Evolutionary conservation across 495 filamentous ascomycete species (phyloP).

Genomic region (Paragyromitra xinjiangensis): DNA sequence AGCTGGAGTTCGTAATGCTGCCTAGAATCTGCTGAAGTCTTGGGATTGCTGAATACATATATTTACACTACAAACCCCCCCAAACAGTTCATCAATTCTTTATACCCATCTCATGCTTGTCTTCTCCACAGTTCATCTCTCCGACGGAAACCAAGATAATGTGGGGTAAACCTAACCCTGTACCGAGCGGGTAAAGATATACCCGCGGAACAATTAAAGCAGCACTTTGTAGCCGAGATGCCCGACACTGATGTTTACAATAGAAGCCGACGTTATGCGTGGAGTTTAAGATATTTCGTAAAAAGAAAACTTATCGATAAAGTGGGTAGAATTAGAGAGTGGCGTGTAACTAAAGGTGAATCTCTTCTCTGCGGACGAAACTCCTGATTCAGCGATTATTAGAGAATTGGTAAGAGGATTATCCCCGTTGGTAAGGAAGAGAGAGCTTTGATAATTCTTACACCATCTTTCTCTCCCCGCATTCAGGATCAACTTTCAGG

Average conservation of each 20-base stretch:
- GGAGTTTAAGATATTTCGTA: background rate
- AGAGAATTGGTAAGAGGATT: conserved; percentile 29
- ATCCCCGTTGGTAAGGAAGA: background rate
- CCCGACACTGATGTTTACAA: background rate
- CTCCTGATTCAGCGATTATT: conserved; percentile 15
- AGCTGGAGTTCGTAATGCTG: background rate
- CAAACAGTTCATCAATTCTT: background rate
- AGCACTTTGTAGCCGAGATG: background rate
- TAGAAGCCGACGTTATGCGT: background rate
- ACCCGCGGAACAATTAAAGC: background rate
- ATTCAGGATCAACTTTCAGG: background rate
- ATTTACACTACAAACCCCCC: background rate
- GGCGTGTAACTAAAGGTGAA: background rate
- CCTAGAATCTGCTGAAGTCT: background rate
- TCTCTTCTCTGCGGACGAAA: background rate
- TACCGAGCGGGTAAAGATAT: conserved; percentile 21
- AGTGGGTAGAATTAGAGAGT: background rate
- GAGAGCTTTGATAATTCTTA: conserved; percentile 25
- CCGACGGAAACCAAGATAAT: background rate
- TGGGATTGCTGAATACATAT: conserved; percentile 11
- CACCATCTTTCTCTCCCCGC: conserved; percentile 7
- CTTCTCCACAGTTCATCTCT: too few species aligned
- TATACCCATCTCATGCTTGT: background rate
- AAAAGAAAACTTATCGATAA: background rate
- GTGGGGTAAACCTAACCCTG: conserved; percentile 17